Base-by-base conservation (phyloP, 768 basidiomycete species). In the Serendipita sp. region DNA sequence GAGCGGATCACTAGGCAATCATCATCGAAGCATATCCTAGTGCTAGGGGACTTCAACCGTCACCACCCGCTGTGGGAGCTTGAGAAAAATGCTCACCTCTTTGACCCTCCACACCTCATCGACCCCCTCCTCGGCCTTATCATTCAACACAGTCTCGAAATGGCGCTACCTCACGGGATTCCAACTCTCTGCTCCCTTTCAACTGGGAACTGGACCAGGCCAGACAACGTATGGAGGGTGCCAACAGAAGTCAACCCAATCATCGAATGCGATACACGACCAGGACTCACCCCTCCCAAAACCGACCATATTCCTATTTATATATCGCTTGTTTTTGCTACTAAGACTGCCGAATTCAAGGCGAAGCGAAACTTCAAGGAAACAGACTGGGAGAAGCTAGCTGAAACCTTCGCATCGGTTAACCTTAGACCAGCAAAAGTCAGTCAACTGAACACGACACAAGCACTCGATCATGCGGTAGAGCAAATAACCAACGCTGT, bases 251-350 rank as follows among this genome's bases (percentile, higher is more conserved):
- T 62, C 0, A 65, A 71, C 2, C 5, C 28, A 0, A 42, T 76
- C 1, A 64, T 71, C 9, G 3, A 45, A 2, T 79, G 77, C 66
- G 45, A 70, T 7, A 68, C 69, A 0, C 34, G 61, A 2, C 67
- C 65, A 1, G 63, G 62, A 0, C 2, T 45, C 0, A 65, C 44
- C 2, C 72, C 70, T 0, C 44, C 67, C 0, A 61, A 63, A 1
- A 72, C 77, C 2, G 76, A 81, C 67, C 77, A 81, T 65, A 71
- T 73, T 61, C 77, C 75, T 0, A 75, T 81, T 7, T 31, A 66
- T 24, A 72, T 69, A 0, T 41, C 63, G 0, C 3, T 78, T 2
- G 68, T 74, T 72, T 30, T 71, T 71, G 67, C 71, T 72, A 64
- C 69, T 2, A 30, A 51, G 3, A 4, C 9, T 0, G 42, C 42